Evolutionary conservation across 1,139 yeast genomes (phyloP).

Genomic region (Lizanozyma gosingica): DNA sequence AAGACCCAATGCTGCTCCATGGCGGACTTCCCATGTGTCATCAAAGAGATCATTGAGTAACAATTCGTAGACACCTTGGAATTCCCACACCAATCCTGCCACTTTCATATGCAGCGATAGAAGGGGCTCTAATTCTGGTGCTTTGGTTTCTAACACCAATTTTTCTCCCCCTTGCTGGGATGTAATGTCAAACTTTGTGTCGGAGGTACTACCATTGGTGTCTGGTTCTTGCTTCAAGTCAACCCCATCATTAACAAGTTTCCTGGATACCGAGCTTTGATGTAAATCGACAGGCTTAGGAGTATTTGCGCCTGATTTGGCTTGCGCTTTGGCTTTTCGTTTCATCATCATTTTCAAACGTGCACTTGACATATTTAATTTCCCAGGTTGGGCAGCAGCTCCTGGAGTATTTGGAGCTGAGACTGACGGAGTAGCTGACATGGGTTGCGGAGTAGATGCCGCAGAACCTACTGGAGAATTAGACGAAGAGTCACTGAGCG

Average conservation of each 20-base stretch:
- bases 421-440: slow-evolving; percentile 10
- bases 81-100: slow-evolving; percentile 84
- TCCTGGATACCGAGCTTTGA: slow-evolving; percentile 65
- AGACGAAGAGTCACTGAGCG: neutral
- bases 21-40: slow-evolving; percentile 91
- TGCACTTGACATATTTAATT: slow-evolving; percentile 48
- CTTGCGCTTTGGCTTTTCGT: slow-evolving; percentile 78
- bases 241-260: slow-evolving; percentile 32
- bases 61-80: slow-evolving; percentile 92
- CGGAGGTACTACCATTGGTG: slow-evolving; percentile 8
- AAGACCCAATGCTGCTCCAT: slow-evolving; percentile 90
- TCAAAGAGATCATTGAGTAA: slow-evolving; percentile 73
- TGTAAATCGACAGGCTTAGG: slow-evolving; percentile 63
- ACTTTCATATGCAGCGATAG: slow-evolving; percentile 69
- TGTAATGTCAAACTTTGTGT: slow-evolving; percentile 48
- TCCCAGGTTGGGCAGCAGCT: slow-evolving; percentile 9
- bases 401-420: slow-evolving; percentile 9
- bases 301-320: slow-evolving; percentile 49
- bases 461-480: neutral
- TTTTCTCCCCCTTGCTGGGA: slow-evolving; percentile 76
- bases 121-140: slow-evolving; percentile 59
- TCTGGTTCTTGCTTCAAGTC: slow-evolving; percentile 7
- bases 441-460: slow-evolving; percentile 6
- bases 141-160: slow-evolving; percentile 74
- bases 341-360: slow-evolving; percentile 90